phyloP scores from a whole-genome alignment of 176 grass and related monocot genomes.

The Aegilops sharonensis region DNA sequence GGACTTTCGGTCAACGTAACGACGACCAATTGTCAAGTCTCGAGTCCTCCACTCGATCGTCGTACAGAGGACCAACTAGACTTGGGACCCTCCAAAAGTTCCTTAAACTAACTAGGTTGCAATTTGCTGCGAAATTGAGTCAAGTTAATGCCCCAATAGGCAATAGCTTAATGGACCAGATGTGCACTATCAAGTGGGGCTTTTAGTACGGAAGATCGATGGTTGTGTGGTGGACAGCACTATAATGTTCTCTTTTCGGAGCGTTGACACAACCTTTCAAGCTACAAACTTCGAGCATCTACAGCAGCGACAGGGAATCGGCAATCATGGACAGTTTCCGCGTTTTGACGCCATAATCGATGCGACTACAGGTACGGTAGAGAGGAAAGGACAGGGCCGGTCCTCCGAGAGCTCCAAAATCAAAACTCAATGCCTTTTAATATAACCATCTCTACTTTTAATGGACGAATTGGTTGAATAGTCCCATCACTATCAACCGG shows the following conservation, averaged over 20 bases:
- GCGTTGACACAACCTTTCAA: too few species aligned
- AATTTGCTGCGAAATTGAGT: neutral
- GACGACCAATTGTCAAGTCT: slow-evolving; percentile 2
- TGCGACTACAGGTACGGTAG: too few species aligned
- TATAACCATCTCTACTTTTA: too few species aligned
- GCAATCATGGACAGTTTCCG: neutral
- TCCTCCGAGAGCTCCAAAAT: too few species aligned
- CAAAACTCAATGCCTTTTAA: too few species aligned
- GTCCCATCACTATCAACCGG: too few species aligned
- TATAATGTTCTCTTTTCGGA: too few species aligned
- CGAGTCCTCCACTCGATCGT: neutral
- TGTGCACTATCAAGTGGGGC: neutral
- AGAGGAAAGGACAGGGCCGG: too few species aligned
- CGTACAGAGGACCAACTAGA: too few species aligned
- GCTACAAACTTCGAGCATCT: neutral
- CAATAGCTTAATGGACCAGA: neutral
- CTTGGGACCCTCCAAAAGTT: neutral
- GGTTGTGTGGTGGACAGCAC: too few species aligned
- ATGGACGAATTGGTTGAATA: too few species aligned
- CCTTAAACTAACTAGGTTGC: neutral
- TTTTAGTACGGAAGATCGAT: neutral
- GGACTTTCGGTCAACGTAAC: slow-evolving; percentile 20
- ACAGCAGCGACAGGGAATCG: neutral
- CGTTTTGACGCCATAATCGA: neutral
- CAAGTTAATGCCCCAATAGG: neutral